Evolutionary conservation across 1,284 basidiomycete species (phyloP), one percentile per base, ranked within the genome.

Genomic region (Leccinum subrobustum): DNA sequence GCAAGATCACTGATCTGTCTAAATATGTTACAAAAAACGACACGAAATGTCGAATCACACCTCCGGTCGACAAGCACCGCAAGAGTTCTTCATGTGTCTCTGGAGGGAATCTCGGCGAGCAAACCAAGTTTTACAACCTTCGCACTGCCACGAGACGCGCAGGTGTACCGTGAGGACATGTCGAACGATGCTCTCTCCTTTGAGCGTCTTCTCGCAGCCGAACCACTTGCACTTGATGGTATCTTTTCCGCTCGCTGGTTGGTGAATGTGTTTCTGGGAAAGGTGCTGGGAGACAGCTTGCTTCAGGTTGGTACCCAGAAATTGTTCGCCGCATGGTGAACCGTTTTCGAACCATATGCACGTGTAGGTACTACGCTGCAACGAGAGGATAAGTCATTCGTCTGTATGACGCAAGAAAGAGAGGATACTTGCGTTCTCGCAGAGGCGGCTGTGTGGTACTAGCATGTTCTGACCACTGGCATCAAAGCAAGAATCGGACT

Each of bases 61-160:
- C 8, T 16, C 7, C 58, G 6, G 18, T 25, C 58, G 53, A 48
- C 5, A 1, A 6, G 33, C 58, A 20, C 18, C 66, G 5, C 68
- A 68, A 4, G 68, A 65, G 1, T 73, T 68, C 37, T 14, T 64
- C 20, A 66, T 53, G 4, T 72, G 70, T 8, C 70, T 67, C 51
- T 57, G 69, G n/a, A 73, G 67, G n/a, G 70, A 74, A n/a, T 73
- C 70, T 27, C 9, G 58, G 20, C 73, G 70, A 6, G 70, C 70
- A 54, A 72, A 70, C 4, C 37, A 53, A 0, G 63, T 60, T 5
- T 70, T 63, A 42, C 70, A 72, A 6, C 3, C 52, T 18, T 58
- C 16, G 52, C 70, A 75, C 2, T 5, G 11, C 18, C 61, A 48
- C 1, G 20, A 60, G n/a, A 68, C 35, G 16, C 53, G 63, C 2